Percentiles rank a stretch among this genome's conserved stretches.
Evolutionary conservation across 192 early-diverging fungal species (phyloP).

Genomic region (Coemansia sp.): DNA sequence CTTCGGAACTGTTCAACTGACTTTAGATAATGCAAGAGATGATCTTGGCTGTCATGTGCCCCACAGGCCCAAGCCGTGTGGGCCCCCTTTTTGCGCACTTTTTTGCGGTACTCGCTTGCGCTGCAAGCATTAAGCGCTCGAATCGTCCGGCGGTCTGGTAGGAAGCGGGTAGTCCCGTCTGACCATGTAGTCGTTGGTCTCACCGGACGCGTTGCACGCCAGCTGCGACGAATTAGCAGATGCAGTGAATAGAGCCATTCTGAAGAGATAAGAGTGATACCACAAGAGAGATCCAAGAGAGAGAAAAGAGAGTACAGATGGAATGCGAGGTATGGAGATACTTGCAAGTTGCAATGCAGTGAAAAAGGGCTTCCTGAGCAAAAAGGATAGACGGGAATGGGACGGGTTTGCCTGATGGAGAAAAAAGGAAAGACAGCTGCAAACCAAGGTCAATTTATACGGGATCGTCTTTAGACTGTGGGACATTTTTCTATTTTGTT

Average conservation of each 20-base stretch:
- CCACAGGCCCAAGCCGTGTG: background rate
- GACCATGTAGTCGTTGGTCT: background rate
- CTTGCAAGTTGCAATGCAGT: background rate
- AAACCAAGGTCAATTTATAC: background rate
- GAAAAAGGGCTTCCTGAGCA: background rate
- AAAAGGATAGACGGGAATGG: conserved; percentile 4
- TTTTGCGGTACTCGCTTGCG: background rate
- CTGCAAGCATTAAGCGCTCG: background rate
- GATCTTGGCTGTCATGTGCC: too few species aligned
- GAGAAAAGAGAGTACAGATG: background rate
- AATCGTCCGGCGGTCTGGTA: conserved; percentile 35
- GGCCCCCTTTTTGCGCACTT: background rate
- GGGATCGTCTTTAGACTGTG: background rate
- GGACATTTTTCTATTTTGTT: background rate
- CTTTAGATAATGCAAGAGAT: too few species aligned
- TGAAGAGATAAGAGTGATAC: background rate
- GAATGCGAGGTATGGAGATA: background rate
- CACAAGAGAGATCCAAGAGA: background rate
- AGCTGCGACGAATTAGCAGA: background rate
- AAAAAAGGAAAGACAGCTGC: conserved; percentile 4
- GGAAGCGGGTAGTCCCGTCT: conserved; percentile 39
- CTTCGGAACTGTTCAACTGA: too few species aligned
- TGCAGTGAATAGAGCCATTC: conserved; percentile 1
- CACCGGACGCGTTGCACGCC: background rate
- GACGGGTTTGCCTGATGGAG: conserved; percentile 1